Evolutionary conservation across 805 yeast genomes (phyloP).

Genomic region (Ogataea chonburiensis): DNA sequence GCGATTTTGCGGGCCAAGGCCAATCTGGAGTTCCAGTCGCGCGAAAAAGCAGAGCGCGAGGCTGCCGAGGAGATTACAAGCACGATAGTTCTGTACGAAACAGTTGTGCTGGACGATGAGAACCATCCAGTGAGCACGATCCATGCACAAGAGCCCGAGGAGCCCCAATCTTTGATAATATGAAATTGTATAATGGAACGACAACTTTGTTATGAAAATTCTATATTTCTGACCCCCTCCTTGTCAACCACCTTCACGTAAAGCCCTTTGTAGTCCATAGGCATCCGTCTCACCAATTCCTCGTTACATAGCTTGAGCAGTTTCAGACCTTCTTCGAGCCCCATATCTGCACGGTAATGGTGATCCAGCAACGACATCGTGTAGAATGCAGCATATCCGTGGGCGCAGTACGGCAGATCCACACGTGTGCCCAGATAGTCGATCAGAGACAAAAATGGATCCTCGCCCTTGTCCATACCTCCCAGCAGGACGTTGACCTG

Average conservation of each 20-base stretch:
- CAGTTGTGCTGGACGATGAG: conserved; percentile 18
- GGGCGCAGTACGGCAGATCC: conserved; percentile 93
- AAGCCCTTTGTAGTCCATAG: conserved; percentile 88
- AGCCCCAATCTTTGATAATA: conserved; percentile 11
- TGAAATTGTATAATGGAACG: conserved; percentile 8
- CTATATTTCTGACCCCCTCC: conserved; percentile 34
- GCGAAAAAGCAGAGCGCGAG: conserved; percentile 44
- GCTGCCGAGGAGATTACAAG: conserved; percentile 14
- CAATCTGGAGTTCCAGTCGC: conserved; percentile 52
- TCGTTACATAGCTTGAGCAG: conserved; percentile 69
- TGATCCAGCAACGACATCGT: conserved; percentile 87
- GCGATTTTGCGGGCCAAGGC: conserved; percentile 57
- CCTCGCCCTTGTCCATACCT: conserved; percentile 58
- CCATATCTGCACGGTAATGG: conserved; percentile 78
- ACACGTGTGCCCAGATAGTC: conserved; percentile 93
- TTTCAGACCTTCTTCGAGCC: conserved; percentile 72
- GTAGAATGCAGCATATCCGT: conserved; percentile 97
- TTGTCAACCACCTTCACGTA: conserved; percentile 35
- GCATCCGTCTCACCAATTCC: conserved; percentile 83
- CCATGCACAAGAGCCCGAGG: conserved; percentile 8
- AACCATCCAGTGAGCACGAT: conserved; percentile 20
- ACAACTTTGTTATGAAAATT: conserved; percentile 15
- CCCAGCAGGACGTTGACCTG: conserved; percentile 91
- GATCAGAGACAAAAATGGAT: conserved; percentile 78
- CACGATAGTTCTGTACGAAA: conserved; percentile 17